phyloP scores from a whole-genome alignment of 2,329 filamentous ascomycete species.

The Nothophaeocryptopus gaeumannii region DNA sequence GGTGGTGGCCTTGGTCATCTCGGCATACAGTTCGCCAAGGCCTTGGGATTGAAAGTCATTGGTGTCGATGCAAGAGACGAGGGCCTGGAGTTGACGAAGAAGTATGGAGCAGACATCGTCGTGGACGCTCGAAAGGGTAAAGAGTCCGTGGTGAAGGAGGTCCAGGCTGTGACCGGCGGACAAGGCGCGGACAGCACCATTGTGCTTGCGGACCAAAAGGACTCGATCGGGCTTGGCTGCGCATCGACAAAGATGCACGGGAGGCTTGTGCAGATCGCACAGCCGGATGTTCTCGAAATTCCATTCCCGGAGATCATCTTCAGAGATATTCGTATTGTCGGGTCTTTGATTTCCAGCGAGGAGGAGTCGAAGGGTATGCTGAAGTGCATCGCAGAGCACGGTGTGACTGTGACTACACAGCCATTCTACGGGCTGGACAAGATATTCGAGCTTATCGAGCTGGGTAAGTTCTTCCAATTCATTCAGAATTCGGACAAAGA shows the following conservation, averaged over 20 bases:
- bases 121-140: constrained; percentile 52
- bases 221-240: constrained; percentile 51
- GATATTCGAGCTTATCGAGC: constrained; percentile 50
- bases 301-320: constrained; percentile 52
- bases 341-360: constrained; percentile 37
- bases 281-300: constrained; percentile 41
- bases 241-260: constrained; percentile 61
- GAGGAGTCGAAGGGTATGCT: constrained; percentile 37
- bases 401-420: constrained; percentile 52
- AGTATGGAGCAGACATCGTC: constrained; percentile 52
- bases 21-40: constrained; percentile 52
- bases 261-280: constrained; percentile 58
- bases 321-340: constrained; percentile 52
- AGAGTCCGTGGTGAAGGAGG: constrained; percentile 47
- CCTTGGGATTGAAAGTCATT: constrained; percentile 51
- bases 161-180: constrained; percentile 49
- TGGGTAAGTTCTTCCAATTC: constrained; percentile 9
- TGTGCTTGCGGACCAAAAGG: constrained; percentile 53
- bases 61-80: constrained; percentile 56
- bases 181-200: constrained; percentile 53
- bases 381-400: constrained; percentile 35
- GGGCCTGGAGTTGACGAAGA: constrained; percentile 48
- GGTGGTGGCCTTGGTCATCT: constrained; percentile 56
- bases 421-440: constrained; percentile 53
- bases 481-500: neutral